phyloP scores from a whole-genome alignment of 768 basidiomycete species.

The Xerocomellus chrysenteron region DNA sequence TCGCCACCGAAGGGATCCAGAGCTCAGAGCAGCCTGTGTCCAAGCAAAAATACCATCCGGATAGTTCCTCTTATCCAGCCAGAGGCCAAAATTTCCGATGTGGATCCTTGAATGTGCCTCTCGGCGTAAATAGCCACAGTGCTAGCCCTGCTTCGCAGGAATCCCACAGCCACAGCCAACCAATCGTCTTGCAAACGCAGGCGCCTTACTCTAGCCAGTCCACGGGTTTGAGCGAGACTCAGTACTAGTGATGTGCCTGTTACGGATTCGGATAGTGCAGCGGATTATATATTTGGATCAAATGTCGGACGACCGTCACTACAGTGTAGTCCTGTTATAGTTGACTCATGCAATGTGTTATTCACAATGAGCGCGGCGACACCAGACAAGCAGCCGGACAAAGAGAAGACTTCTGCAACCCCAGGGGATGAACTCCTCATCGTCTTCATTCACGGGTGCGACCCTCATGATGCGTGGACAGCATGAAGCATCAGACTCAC shows the following conservation, averaged over 20 bases:
- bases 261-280: background rate
- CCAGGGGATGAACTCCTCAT: conserved; percentile 55
- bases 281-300: background rate
- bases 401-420: conserved; percentile 1
- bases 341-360: background rate
- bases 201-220: conserved; percentile 52
- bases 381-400: conserved; percentile 6
- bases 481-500: conserved; percentile 2
- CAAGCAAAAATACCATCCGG: background rate
- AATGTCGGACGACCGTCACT: background rate
- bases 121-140: background rate
- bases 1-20: background rate
- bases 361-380: conserved; percentile 13
- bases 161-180: conserved; percentile 30
- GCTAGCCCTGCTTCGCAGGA: conserved; percentile 9
- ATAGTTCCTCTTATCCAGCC: conserved; percentile 1
- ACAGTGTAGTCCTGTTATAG: conserved; percentile 14
- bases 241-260: conserved; percentile 19
- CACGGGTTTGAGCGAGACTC: conserved; percentile 29
- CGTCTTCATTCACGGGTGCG: conserved; percentile 80
- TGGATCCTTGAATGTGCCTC: conserved; percentile 24
- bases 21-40: background rate
- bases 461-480: background rate
- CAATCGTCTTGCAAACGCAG: conserved; percentile 46
- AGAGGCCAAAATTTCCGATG: conserved; percentile 17